Evolutionary conservation across 1,284 basidiomycete species (phyloP).

Genomic region (Ceratorhiza oryzae-sativae): DNA sequence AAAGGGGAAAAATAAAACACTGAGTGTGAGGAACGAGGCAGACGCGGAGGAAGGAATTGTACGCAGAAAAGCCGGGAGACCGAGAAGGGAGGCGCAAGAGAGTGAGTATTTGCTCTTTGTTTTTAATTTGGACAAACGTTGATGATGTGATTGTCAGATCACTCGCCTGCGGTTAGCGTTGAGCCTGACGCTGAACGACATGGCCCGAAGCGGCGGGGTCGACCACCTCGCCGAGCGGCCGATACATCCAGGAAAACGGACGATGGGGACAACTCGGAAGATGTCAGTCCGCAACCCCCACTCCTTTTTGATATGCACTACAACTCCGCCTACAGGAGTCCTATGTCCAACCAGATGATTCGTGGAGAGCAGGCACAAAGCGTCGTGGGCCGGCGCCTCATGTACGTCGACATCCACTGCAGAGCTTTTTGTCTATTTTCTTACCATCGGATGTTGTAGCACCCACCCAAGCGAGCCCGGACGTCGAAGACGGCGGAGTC

Average conservation of each 20-base stretch:
- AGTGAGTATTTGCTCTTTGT: not conserved
- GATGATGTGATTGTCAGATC: not conserved
- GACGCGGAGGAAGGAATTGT: not conserved
- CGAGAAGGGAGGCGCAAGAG: slow-evolving; percentile 14
- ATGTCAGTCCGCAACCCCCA: not conserved
- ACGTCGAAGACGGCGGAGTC: slow-evolving; percentile 7
- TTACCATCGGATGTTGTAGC: not conserved
- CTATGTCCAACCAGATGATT: slow-evolving; percentile 28
- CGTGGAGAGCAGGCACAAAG: slow-evolving; percentile 31
- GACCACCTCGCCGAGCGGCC: slow-evolving; percentile 10
- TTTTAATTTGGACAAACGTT: not conserved
- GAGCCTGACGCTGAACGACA: not conserved
- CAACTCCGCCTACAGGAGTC: slow-evolving; percentile 14
- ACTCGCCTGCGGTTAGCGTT: slow-evolving; percentile 20
- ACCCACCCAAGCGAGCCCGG: slow-evolving; percentile 20
- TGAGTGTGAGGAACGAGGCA: not conserved
- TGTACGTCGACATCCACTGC: not conserved
- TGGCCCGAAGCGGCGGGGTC: slow-evolving; percentile 15
- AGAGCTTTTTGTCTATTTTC: not conserved
- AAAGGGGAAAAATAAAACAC: not conserved
- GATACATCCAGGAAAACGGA: slow-evolving; percentile 26
- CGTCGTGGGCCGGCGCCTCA: slow-evolving; percentile 8
- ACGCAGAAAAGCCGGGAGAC: not conserved
- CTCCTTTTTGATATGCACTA: not conserved
- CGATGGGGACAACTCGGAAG: slow-evolving; percentile 37